Conservation (phyloP, 352 stramenopile species). For the Pythium guiyangense region DNA sequence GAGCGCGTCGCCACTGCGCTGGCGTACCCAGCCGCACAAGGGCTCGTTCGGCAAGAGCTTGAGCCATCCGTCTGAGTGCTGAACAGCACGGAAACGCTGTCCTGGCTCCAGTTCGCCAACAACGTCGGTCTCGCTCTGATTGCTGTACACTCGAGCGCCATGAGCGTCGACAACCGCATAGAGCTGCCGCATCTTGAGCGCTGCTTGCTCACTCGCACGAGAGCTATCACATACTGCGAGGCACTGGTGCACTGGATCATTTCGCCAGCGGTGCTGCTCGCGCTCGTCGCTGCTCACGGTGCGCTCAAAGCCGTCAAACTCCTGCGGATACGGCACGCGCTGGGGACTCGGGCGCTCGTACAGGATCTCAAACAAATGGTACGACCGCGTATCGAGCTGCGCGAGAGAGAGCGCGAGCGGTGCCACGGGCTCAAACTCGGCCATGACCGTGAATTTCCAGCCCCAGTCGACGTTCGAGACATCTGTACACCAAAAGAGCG, state of each 20-base stretch:
- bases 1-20: constrained; percentile 33
- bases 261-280: constrained; percentile 2
- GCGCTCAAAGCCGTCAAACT: constrained; percentile 51
- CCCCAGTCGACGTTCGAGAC: constrained; percentile 87
- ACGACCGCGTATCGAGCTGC: constrained; percentile 53
- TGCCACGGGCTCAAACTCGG: constrained; percentile 44
- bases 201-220: neutral
- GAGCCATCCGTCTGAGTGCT: constrained; percentile 26
- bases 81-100: constrained; percentile 17
- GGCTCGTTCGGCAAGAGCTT: constrained; percentile 10
- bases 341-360: constrained; percentile 59
- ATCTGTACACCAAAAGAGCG: constrained; percentile 82
- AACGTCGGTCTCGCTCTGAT: constrained; percentile 12
- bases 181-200: neutral
- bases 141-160: constrained; percentile 21
- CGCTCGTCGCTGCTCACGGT: constrained; percentile 13
- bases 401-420: constrained; percentile 44
- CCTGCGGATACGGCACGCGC: constrained; percentile 24
- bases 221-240: constrained; percentile 10
- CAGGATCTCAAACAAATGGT: constrained; percentile 62
- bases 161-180: constrained; percentile 28
- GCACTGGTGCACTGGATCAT: constrained; percentile 27
- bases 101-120: constrained; percentile 16
- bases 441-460: constrained; percentile 73
- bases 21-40: constrained; percentile 34